phyloP scores from a whole-genome alignment of 805 yeast genomes.

The Hemisphaericaspora nanyangensis region DNA sequence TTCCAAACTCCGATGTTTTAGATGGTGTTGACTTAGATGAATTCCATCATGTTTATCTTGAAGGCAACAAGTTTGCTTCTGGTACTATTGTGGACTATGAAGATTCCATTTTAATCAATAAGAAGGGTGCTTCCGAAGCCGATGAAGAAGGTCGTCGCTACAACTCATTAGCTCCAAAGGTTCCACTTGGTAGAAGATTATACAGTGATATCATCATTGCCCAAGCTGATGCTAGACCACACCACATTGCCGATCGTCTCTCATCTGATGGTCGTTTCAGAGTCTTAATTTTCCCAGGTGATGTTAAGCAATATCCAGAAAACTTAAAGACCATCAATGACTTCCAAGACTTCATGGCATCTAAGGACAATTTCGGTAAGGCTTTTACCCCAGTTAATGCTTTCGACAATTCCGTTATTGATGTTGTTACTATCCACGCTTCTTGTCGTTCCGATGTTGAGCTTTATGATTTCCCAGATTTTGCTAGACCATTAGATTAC shows the following conservation, averaged over 20 bases:
- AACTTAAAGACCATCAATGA: constrained; percentile 6
- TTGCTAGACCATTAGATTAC: constrained; percentile 18
- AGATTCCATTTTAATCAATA: constrained; percentile 15
- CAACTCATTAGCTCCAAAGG: constrained; percentile 14
- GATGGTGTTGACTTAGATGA: constrained; percentile 24
- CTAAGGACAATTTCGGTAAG: constrained; percentile 12
- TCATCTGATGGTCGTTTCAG: constrained; percentile 28
- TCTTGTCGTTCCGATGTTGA: constrained; percentile 14
- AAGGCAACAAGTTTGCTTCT: constrained; percentile 26
- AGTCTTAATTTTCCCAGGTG: constrained; percentile 23
- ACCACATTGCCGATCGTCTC: constrained; percentile 17
- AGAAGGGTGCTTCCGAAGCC: constrained; percentile 6
- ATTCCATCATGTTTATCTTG: constrained; percentile 21
- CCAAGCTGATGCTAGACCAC: constrained; percentile 23
- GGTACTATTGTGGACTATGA: constrained; percentile 25
- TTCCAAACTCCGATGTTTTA: constrained; percentile 9
- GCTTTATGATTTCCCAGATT: constrained; percentile 22
- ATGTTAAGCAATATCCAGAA: constrained; percentile 9
- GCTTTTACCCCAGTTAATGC: constrained; percentile 22
- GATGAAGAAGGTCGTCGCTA: constrained; percentile 3
- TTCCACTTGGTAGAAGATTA: constrained; percentile 23
- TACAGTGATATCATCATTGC: constrained; percentile 16
- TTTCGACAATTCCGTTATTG: constrained; percentile 18
- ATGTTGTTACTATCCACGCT: constrained; percentile 20
- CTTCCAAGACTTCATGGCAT: constrained; percentile 9